These are phyloP conservation scores for Diaporthe vexans DNA, from an alignment of 2,329 filamentous ascomycete genomes.

Conservation along the genomic window DNA sequence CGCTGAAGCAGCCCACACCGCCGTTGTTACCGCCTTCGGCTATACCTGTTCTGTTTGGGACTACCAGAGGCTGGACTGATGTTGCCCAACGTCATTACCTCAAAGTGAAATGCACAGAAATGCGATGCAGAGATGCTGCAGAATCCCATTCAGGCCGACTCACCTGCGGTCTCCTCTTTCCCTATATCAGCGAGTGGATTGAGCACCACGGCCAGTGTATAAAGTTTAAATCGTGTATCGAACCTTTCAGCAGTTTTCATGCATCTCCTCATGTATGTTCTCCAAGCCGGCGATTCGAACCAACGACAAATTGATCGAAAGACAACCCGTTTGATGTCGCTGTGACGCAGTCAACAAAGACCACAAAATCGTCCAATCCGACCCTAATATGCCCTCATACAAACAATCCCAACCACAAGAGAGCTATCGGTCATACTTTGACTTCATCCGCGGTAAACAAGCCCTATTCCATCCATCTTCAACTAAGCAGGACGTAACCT, in stretches of 20 bases:
- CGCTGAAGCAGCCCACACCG: constrained; percentile 32
- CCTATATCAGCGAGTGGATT: not conserved
- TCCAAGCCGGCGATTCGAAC: not conserved
- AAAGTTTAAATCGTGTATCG: not conserved
- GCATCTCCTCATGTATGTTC: not conserved
- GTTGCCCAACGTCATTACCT: constrained; percentile 21
- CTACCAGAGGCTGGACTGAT: constrained; percentile 17
- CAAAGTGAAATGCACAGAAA: constrained; percentile 2
- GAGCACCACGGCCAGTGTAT: not conserved
- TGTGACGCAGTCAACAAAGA: not conserved
- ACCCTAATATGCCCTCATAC: constrained; percentile 9
- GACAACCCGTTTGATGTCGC: not conserved
- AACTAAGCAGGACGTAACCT: not conserved
- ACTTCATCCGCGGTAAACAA: constrained; percentile 15
- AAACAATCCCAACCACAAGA: constrained; percentile 11
- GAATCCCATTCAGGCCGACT: constrained; percentile 11
- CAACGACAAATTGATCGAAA: not conserved
- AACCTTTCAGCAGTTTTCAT: not conserved
- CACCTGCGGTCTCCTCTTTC: not conserved
- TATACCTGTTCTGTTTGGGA: constrained; percentile 20
- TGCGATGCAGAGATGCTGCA: constrained; percentile 25
- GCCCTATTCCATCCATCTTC: too few relatives aligned
- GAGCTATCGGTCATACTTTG: constrained; percentile 13
- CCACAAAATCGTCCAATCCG: not conserved
- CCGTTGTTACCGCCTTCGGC: constrained; percentile 29